phyloP scores from a whole-genome alignment of 1,284 basidiomycete genomes.

The Heterobasidion occidentale region DNA sequence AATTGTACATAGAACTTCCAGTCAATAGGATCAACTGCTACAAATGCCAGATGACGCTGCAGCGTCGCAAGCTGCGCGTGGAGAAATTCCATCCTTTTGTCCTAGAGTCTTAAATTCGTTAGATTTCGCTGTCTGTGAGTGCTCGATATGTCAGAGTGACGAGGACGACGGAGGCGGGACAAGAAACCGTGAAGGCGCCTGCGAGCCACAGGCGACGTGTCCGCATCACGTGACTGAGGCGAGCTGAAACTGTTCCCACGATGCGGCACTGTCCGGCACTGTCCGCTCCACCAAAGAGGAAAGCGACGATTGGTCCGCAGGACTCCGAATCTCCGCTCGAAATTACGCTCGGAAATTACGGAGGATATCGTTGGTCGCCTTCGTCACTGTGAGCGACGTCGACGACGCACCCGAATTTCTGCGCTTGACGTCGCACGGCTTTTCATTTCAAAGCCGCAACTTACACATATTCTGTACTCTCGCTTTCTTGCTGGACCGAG shows the following conservation, averaged over 20 bases:
- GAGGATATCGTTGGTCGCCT: constrained; percentile 8
- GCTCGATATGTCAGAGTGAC: no score
- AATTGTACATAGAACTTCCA: constrained; percentile 37
- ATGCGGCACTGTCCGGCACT: no score
- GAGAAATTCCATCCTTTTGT: constrained; percentile 42
- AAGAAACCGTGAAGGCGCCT: no score
- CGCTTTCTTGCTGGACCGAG: constrained; percentile 10
- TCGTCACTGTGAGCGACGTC: constrained; percentile 12
- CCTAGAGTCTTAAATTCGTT: no score
- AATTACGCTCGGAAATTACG: constrained; percentile 4
- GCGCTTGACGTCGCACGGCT: constrained; percentile 4
- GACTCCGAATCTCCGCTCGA: constrained; percentile 6
- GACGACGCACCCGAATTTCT: constrained; percentile 6
- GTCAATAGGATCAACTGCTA: constrained; percentile 26
- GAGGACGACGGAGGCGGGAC: no score
- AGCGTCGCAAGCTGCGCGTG: constrained; percentile 45
- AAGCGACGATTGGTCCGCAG: constrained; percentile 7
- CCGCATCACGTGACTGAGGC: not conserved
- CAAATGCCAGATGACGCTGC: constrained; percentile 36
- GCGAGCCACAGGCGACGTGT: not conserved
- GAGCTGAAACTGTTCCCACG: no score
- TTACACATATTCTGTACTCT: constrained; percentile 10
- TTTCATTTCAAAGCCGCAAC: constrained; percentile 11
- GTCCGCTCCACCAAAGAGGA: not conserved
- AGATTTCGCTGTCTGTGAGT: no score